Conservation (phyloP, 2,329 filamentous ascomycete genomes). For the Trichoderma arundinaceum region DNA sequence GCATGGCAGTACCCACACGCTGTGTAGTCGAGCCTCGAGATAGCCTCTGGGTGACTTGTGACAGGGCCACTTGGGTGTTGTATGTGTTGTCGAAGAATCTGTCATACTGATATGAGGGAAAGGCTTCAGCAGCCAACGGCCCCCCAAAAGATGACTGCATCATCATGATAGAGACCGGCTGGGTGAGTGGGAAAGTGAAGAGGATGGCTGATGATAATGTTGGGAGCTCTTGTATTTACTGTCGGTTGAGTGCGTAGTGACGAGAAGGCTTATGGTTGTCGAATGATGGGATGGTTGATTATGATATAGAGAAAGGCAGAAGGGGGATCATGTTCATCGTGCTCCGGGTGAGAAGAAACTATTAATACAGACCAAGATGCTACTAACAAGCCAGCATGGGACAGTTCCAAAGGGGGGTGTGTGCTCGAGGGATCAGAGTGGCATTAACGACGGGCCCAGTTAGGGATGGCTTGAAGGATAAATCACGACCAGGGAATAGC, state of each 20-base stretch:
- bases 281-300: slow-evolving; percentile 6
- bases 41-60: slow-evolving; percentile 54
- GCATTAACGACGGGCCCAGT: slow-evolving; percentile 40
- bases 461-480: slow-evolving; percentile 45
- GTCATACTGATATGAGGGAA: slow-evolving; percentile 43
- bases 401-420: slow-evolving; percentile 32
- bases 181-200: not conserved
- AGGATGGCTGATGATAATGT: too few species aligned
- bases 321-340: slow-evolving; percentile 1
- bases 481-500: slow-evolving; percentile 40
- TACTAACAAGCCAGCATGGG: slow-evolving; percentile 23
- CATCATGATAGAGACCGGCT: slow-evolving; percentile 37
- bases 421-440: slow-evolving; percentile 42
- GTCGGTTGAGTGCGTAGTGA: not conserved
- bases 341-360: slow-evolving; percentile 28
- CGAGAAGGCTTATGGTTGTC: not conserved
- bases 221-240: not conserved
- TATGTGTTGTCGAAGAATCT: slow-evolving; percentile 55
- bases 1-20: slow-evolving; percentile 58
- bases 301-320: slow-evolving; percentile 18
- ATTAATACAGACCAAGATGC: slow-evolving; percentile 19
- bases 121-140: slow-evolving; percentile 37
- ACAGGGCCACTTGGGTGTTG: slow-evolving; percentile 56
- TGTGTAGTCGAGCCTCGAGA: slow-evolving; percentile 59
- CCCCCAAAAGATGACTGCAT: slow-evolving; percentile 42